A percentile compares a stretch with the other conserved stretches of the same genome.
These are phyloP conservation scores for Alternaria atra DNA, from an alignment of 2,329 filamentous ascomycete genomes.

Conservation along the genomic window DNA sequence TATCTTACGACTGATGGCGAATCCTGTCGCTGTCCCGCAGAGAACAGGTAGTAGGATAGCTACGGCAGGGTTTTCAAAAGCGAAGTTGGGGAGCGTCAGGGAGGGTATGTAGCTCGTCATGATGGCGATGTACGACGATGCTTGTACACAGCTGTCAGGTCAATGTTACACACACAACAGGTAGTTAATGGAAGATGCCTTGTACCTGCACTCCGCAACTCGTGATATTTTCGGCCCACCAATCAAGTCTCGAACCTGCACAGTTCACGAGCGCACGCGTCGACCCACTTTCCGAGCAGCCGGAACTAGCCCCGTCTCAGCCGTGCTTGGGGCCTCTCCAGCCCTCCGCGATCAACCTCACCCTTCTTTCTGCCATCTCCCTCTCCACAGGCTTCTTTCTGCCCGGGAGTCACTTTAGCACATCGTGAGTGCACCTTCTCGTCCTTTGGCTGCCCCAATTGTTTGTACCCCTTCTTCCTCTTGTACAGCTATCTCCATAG, in stretches of 20 bases:
- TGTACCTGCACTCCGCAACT: constrained; percentile 15
- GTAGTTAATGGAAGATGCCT: background rate
- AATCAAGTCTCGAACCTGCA: constrained; percentile 26
- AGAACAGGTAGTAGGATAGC: constrained; percentile 80
- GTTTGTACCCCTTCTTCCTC: constrained; percentile 37
- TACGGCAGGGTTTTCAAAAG: constrained; percentile 76
- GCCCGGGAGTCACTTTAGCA: constrained; percentile 40
- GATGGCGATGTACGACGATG: constrained; percentile 45
- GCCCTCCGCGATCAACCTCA: constrained; percentile 31
- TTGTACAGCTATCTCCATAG: constrained; percentile 45
- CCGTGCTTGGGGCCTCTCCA: constrained; percentile 21
- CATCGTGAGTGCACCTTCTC: constrained; percentile 52
- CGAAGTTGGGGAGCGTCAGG: constrained; percentile 74
- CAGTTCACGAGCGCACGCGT: constrained; percentile 23
- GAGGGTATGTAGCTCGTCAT: constrained; percentile 86
- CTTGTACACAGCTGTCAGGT: background rate
- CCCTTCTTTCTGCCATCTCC: constrained; percentile 35
- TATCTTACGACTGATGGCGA: constrained; percentile 69
- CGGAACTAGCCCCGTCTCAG: constrained; percentile 34
- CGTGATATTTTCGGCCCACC: constrained; percentile 21
- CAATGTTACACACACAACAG: background rate
- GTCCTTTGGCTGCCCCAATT: constrained; percentile 38
- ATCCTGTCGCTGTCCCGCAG: constrained; percentile 78
- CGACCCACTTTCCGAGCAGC: constrained; percentile 34
- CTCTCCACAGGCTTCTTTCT: constrained; percentile 33